A percentile compares a stretch with the other conserved stretches of the same genome.
Evolutionary conservation across 2,329 filamentous ascomycete genomes (phyloP).

Genomic region (Exophiala dermatitidis): DNA sequence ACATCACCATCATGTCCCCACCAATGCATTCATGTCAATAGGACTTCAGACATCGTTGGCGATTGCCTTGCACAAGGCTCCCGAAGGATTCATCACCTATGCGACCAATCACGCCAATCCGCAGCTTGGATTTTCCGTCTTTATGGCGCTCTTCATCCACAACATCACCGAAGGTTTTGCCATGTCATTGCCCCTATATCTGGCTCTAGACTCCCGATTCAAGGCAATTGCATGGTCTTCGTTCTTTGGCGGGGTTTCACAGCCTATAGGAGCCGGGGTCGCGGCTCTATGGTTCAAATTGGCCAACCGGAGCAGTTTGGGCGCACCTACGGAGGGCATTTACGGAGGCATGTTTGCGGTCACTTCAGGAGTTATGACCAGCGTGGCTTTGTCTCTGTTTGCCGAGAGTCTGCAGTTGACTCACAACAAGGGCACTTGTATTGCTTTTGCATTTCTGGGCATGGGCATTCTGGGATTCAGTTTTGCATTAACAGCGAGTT

Average conservation of each 20-base stretch:
- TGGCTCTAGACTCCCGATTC: slow-evolving; percentile 72
- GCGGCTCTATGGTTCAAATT: slow-evolving; percentile 81
- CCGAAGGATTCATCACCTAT: slow-evolving; percentile 81
- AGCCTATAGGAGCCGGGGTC: slow-evolving; percentile 76
- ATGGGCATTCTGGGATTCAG: slow-evolving; percentile 84
- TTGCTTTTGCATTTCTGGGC: slow-evolving; percentile 69
- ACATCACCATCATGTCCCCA: slow-evolving; percentile 91
- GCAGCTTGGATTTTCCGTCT: slow-evolving; percentile 78
- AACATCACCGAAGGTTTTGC: slow-evolving; percentile 97
- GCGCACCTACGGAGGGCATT: slow-evolving; percentile 47
- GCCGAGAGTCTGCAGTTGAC: slow-evolving; percentile 77
- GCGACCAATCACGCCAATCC: slow-evolving; percentile 96
- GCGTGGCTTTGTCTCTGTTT: slow-evolving; percentile 82
- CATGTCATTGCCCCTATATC: slow-evolving; percentile 84
- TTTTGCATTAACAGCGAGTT: slow-evolving; percentile 65
- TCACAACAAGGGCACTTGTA: slow-evolving; percentile 69
- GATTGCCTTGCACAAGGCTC: slow-evolving; percentile 92
- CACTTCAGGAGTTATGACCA: slow-evolving; percentile 92
- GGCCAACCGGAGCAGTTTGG: slow-evolving; percentile 45
- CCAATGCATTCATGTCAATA: slow-evolving; percentile 87
- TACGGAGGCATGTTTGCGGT: slow-evolving; percentile 67
- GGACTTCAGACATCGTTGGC: slow-evolving; percentile 94
- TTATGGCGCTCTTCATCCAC: slow-evolving; percentile 93
- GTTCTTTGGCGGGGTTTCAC: slow-evolving; percentile 74
- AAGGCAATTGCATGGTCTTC: slow-evolving; percentile 80